Conservation (phyloP, 169 alveolate genomes). For the Theileria parva region DNA sequence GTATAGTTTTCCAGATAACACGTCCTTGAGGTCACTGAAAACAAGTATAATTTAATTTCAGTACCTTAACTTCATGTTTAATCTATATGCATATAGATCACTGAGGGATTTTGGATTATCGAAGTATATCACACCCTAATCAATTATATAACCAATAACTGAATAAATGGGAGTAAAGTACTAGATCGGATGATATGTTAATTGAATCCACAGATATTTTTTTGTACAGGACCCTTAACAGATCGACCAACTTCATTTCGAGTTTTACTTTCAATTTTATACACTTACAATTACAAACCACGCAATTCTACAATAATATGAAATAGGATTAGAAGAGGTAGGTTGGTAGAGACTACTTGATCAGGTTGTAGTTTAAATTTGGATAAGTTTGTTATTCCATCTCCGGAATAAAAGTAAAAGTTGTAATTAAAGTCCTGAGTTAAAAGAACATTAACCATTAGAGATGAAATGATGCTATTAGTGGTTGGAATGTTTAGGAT, state of each 20-base stretch:
- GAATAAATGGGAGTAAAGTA: neutral
- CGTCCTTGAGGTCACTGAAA: neutral
- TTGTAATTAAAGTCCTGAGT: slow-evolving; percentile 6
- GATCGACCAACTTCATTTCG: slow-evolving; percentile 10
- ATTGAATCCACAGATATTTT: neutral
- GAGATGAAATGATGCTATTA: slow-evolving; percentile 41
- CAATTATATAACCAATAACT: neutral
- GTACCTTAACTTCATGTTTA: neutral
- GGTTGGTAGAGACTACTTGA: neutral
- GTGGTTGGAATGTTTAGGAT: slow-evolving; percentile 34
- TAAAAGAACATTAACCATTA: slow-evolving; percentile 15
- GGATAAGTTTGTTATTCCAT: slow-evolving; percentile 31
- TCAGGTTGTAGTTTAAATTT: slow-evolving; percentile 31
- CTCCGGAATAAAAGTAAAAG: slow-evolving; percentile 63
- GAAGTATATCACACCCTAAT: neutral
- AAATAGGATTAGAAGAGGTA: neutral
- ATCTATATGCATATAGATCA: neutral
- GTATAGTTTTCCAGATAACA: neutral
- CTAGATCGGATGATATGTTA: neutral
- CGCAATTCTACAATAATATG: slow-evolving; percentile 27
- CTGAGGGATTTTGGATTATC: slow-evolving; percentile 2
- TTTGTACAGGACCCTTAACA: neutral
- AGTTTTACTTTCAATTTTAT: neutral
- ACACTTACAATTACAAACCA: slow-evolving; percentile 34
- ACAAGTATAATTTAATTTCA: neutral